phyloP scores from a whole-genome alignment of 345 rosid genomes.

The Syzygium aromaticum region DNA sequence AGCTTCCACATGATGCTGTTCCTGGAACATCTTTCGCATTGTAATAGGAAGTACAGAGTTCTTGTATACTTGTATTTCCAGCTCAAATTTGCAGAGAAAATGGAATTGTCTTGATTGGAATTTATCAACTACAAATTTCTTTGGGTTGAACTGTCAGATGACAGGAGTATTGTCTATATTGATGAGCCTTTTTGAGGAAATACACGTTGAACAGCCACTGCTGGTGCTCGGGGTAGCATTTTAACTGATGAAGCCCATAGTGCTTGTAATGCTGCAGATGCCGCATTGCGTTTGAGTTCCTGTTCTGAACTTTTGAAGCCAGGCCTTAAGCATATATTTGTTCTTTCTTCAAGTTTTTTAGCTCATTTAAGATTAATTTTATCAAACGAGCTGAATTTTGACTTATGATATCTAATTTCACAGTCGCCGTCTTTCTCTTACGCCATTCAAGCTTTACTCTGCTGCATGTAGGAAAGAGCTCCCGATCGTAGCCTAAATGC shows the following conservation, averaged over 20 bases:
- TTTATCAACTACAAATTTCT: background rate
- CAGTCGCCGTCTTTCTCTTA: no score
- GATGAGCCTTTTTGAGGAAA: background rate
- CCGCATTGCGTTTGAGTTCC: background rate
- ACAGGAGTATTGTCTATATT: background rate
- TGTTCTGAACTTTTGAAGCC: background rate
- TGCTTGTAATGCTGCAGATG: background rate
- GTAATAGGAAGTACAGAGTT: background rate
- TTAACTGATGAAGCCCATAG: background rate
- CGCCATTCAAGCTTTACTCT: background rate
- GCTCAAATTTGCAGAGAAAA: background rate
- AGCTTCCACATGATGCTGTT: background rate
- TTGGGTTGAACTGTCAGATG: background rate
- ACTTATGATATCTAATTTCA: background rate
- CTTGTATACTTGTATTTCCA: slow-evolving; percentile 5
- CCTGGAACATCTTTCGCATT: background rate
- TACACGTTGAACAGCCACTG: background rate
- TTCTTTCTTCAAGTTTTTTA: background rate
- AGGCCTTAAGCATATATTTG: background rate
- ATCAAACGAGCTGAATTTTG: background rate
- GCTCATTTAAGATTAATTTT: background rate
- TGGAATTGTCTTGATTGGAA: background rate
- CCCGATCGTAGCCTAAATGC: background rate
- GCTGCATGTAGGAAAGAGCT: background rate
- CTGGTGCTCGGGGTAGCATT: background rate